These are phyloP conservation scores for Dacryopinax spathularia DNA, from an alignment of 768 basidiomycete genomes.

Conservation along the genomic window DNA sequence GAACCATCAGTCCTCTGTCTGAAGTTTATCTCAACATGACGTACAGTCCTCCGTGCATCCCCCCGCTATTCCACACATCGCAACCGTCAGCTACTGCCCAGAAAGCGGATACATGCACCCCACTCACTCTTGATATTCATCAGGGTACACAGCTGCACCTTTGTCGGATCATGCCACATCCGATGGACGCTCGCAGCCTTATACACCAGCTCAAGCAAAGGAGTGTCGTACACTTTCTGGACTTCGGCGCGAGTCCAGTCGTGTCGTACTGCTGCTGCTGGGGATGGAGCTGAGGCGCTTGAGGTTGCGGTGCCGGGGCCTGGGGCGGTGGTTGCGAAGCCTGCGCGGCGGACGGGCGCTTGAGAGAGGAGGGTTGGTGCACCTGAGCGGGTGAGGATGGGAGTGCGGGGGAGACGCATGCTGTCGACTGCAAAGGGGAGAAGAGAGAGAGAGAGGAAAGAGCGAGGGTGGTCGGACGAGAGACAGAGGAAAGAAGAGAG, in stretches of 20 bases:
- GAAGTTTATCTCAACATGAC: conserved; percentile 19
- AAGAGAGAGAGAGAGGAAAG: neutral
- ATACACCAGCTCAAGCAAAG: conserved; percentile 80
- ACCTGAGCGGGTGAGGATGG: neutral
- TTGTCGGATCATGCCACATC: conserved; percentile 69
- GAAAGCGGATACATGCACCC: conserved; percentile 13
- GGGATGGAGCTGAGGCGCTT: neutral
- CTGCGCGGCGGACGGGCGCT: too few relatives aligned
- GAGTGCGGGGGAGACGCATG: neutral
- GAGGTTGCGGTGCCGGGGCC: neutral
- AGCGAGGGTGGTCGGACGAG: neutral
- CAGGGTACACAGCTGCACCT: conserved; percentile 90
- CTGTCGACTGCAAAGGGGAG: neutral
- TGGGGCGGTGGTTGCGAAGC: neutral
- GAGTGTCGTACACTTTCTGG: conserved; percentile 68
- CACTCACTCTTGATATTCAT: conserved; percentile 98
- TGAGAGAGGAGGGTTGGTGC: too few relatives aligned
- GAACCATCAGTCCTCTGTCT: conserved; percentile 5
- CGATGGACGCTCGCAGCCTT: conserved; percentile 69
- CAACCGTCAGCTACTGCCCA: neutral
- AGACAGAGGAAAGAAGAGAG: neutral
- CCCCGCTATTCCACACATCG: conserved; percentile 43
- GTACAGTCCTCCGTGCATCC: conserved; percentile 92
- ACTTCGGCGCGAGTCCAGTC: conserved; percentile 72
- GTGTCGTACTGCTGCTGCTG: conserved; percentile 30